A percentile compares a stretch with the other conserved stretches of the same genome.
phyloP scores from a whole-genome alignment of 176 grass and related monocot genomes.

The Cenchrus purpureus region DNA sequence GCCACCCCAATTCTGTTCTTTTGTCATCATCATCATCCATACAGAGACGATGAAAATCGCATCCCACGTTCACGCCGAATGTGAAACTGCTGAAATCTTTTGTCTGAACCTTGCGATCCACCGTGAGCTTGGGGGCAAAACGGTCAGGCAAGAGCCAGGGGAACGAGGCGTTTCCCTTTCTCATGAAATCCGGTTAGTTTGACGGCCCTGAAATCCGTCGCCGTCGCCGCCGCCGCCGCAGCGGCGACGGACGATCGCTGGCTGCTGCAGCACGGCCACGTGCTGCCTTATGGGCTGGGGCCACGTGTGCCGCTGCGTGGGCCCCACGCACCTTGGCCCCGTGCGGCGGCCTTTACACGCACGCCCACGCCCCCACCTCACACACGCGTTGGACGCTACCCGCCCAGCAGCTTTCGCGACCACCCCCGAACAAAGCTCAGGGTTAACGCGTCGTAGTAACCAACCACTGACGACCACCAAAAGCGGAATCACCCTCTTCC shows the following conservation, averaged over 20 bases:
- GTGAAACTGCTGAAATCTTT: too few species aligned
- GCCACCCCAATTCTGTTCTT: not conserved
- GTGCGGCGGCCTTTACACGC: conserved; percentile 49
- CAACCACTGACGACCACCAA: not conserved
- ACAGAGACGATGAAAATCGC: too few species aligned
- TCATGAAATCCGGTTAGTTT: conserved; percentile 55
- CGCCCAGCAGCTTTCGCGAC: not conserved
- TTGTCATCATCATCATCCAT: not conserved
- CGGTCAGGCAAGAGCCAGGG: not conserved
- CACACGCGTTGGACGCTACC: not conserved
- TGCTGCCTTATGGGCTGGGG: conserved; percentile 36
- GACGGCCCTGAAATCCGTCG: conserved; percentile 63
- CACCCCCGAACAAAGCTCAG: not conserved
- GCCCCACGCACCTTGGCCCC: conserved; percentile 16
- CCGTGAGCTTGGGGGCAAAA: conserved; percentile 7
- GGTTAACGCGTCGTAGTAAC: not conserved
- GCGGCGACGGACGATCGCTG: not conserved
- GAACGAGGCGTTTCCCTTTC: not conserved
- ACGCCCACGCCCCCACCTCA: conserved; percentile 25
- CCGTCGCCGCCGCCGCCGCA: conserved; percentile 47
- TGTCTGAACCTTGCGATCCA: not conserved
- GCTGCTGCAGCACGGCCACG: conserved; percentile 35
- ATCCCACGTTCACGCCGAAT: not conserved
- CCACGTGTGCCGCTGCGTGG: conserved; percentile 4
- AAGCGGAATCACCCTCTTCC: not conserved